Percentiles rank a stretch among this genome's conserved stretches.
These are phyloP conservation scores for Cercospora sesami DNA, from an alignment of 2,329 filamentous ascomycete genomes.

Conservation along the genomic window DNA sequence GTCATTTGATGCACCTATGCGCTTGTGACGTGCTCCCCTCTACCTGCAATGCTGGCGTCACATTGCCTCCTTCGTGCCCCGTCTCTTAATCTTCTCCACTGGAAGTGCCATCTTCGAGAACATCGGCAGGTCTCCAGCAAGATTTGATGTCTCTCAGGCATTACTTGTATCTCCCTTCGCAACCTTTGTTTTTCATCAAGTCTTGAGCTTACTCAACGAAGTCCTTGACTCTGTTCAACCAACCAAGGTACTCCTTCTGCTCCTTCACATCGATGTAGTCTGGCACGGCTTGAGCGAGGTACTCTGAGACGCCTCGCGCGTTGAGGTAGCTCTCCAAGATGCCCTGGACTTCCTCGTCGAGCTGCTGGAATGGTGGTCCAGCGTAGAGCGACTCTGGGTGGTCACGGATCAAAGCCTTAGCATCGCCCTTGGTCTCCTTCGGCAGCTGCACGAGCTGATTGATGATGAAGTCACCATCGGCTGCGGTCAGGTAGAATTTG, in stretches of 20 bases:
- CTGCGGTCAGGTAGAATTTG: constrained; percentile 79
- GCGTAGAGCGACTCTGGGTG: constrained; percentile 72
- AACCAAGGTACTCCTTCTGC: constrained; percentile 91
- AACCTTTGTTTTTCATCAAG: not conserved
- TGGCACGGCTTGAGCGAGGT: constrained; percentile 84
- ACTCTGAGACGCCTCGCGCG: constrained; percentile 85
- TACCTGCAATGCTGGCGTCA: not conserved
- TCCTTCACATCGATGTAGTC: constrained; percentile 99
- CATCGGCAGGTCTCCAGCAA: not conserved
- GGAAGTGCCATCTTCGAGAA: not conserved
- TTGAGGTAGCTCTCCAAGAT: constrained; percentile 91
- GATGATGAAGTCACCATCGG: constrained; percentile 82
- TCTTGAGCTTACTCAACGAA: constrained; percentile 65
- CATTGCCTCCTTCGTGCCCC: not conserved
- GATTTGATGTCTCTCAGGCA: not conserved
- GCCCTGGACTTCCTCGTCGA: constrained; percentile 93
- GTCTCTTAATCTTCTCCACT: not conserved
- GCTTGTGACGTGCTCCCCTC: not conserved
- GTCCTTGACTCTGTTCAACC: constrained; percentile 80
- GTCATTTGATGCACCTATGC: not conserved
- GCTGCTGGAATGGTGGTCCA: constrained; percentile 87
- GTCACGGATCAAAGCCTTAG: constrained; percentile 70
- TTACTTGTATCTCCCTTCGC: not conserved
- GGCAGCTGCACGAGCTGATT: constrained; percentile 89
- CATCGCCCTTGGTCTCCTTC: constrained; percentile 65